phyloP scores from a whole-genome alignment of 2,329 filamentous ascomycete genomes.

The Didymella segeticola region DNA sequence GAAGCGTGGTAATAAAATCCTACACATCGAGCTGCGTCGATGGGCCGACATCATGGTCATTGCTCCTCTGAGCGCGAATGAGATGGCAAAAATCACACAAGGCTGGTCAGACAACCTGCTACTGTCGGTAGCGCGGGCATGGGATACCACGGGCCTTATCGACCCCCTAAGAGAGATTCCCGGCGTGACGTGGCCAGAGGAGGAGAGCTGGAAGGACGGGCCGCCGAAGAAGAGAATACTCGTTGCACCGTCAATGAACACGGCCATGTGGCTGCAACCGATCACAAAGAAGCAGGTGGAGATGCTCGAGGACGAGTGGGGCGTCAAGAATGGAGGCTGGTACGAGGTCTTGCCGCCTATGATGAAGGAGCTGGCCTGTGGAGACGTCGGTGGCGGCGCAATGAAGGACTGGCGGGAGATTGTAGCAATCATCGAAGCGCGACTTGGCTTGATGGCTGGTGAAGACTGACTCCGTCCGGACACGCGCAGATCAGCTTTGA shows the following conservation, averaged over 20 bases:
- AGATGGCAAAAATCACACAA: constrained; percentile 79
- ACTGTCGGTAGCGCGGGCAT: constrained; percentile 77
- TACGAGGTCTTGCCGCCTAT: constrained; percentile 76
- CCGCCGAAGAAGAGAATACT: constrained; percentile 66
- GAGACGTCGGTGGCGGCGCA: constrained; percentile 79
- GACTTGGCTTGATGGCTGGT: constrained; percentile 30
- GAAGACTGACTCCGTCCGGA: background rate
- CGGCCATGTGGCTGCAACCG: constrained; percentile 87
- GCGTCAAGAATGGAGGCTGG: constrained; percentile 56
- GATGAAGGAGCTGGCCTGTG: constrained; percentile 81
- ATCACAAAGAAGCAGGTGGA: constrained; percentile 75
- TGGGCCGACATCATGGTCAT: constrained; percentile 84
- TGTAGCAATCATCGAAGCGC: constrained; percentile 66
- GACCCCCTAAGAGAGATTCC: constrained; percentile 40
- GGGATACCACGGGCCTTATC: constrained; percentile 69
- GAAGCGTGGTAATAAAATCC: constrained; percentile 77
- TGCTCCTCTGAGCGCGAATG: constrained; percentile 83
- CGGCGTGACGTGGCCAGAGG: constrained; percentile 29
- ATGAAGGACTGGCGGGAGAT: constrained; percentile 85
- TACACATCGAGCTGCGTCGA: constrained; percentile 87
- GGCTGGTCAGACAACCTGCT: constrained; percentile 82
- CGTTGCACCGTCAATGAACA: constrained; percentile 87
- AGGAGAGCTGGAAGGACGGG: constrained; percentile 19
- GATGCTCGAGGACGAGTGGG: constrained; percentile 78
- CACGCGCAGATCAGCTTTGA: too few relatives aligned